phyloP scores from a whole-genome alignment of 139 green algal genomes.

The Volvox reticuliferus region DNA sequence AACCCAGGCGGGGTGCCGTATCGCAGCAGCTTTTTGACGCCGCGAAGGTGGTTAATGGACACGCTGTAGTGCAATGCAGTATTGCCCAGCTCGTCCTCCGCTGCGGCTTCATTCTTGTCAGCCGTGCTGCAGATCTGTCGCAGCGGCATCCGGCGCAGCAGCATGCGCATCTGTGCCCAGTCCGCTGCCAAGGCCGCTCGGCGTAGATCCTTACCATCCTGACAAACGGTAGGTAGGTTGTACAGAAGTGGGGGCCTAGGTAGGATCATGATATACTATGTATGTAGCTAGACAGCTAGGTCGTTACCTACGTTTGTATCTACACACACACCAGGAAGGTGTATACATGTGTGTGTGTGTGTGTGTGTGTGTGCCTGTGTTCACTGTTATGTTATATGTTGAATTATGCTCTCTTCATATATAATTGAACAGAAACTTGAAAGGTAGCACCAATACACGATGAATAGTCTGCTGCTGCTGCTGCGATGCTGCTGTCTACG shows the following conservation, averaged over 20 bases:
- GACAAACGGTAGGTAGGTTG: background rate
- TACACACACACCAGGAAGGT: background rate
- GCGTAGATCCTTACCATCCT: constrained; percentile 33
- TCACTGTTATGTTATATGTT: background rate
- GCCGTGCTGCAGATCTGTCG: constrained; percentile 24
- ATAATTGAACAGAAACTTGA: no score
- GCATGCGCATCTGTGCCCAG: constrained; percentile 38
- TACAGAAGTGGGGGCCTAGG: background rate
- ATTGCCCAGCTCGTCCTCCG: constrained; percentile 6
- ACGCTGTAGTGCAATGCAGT: constrained; percentile 45
- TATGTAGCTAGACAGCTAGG: background rate
- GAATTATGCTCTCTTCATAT: no score
- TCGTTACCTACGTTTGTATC: no score
- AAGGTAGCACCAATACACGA: no score
- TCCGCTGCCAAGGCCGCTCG: background rate
- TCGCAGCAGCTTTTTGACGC: constrained; percentile 45
- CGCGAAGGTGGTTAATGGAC: constrained; percentile 46
- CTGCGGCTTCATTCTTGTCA: background rate
- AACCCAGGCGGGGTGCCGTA: constrained; percentile 20
- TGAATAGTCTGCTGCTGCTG: no score
- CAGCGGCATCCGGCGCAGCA: constrained; percentile 36
- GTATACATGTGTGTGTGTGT: background rate
- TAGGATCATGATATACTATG: background rate
- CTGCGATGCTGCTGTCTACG: no score
- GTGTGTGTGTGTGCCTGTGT: background rate